Evolutionary conservation across 805 yeast genomes (phyloP), one percentile per base, ranked within the genome.

Genomic region (Blastobotrys robertii): DNA sequence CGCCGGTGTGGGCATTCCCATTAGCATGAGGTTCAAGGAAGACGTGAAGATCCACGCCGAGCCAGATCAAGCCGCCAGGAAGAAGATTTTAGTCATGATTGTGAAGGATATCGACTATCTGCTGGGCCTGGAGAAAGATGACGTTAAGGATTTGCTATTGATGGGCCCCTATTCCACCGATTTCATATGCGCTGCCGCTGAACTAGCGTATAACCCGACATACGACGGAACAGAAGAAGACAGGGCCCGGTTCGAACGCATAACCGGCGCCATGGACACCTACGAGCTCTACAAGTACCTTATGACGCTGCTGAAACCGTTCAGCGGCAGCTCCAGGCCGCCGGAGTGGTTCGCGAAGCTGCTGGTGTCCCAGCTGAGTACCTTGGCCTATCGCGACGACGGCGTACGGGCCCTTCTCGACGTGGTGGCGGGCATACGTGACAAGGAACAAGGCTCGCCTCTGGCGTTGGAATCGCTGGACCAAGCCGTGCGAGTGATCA

Each of bases 341-440:
- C 73, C 77, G 1, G 54, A 62, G 0, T 67, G 65, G 58, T 77
- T 77, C 52, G 69, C 70, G 38, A 49, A 50, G 4, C 64, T 70
- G 44, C 66, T 84, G 3, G 59, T 80, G 38, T 46, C 61, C 0
- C 66, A 70, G 38, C 65, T 90, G 3, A 72, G 81, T 0, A 47
- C 58, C 2, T 60, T 85, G 22, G 25, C 81, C 83, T 1, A 57
- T 75, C 14, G 59, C 69, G 35, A 70, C 1, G 79, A 81, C 53
- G 97, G 97, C 0, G 76, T 92, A 1, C 62, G 74, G 25, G 70
- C 87, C 1, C 61, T 90, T 39, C 69, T 87, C 25, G 97, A 90
- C 59, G 77, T 84, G 48, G 68, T 84, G 0, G 66, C 83, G 10
- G 95, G 95, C 0, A 66, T 84, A 19, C 67, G 95, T 44, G 94